Base-by-base conservation (phyloP, 768 basidiomycete species). In the Pleurotus giganteus region DNA sequence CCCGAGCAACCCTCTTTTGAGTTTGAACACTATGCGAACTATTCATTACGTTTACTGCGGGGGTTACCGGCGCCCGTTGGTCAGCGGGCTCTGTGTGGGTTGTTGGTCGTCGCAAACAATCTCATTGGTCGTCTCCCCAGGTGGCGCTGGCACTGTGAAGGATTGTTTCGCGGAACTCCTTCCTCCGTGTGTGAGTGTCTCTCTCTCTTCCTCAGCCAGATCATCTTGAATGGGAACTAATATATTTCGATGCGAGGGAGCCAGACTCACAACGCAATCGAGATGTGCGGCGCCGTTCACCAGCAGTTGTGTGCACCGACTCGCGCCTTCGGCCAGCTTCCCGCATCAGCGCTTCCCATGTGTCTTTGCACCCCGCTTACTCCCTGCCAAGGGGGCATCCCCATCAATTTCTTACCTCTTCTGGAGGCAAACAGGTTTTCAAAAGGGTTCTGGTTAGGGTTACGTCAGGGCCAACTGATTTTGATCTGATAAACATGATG, bases 401-500 rank as follows among this genome's bases (percentile, higher is more conserved):
- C n/a, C 27, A 12, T 15, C 15, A 12, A 36, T 37, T 34, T 51
- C 49, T 51, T 36, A 32, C 49, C 49, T 37, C 37, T 34, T 51
- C 15, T 32, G 49, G 49, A 50, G 12, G 49, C 49, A 50, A 50
- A 50, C 29, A 34, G 27, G 31, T 36, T n/a, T 11, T 7, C 12
- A 37, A 27, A 24, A 24, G 21, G 12, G 12, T 12, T 24, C 44
- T 6, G 5, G 19, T 11, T 13, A 28, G 44, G n/a, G n/a, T n/a
- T 45, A 45, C 21, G 44, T 28, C 21, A 28, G 47, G 49, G 49
- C 23, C 36, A 39, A 37, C 49, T 51, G 49, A 51, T 37, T 51
- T 51, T 51, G 49, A 51, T 51, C 49, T 36, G 49, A 51, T 51
- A 51, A 37, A 51, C 49, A 51, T 37, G 49, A 39, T 37, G 34